Percentiles rank a stretch among this genome's conserved stretches.
Conservation (phyloP, 164 flowering plant genomes). For the Houttuynia cordata region DNA sequence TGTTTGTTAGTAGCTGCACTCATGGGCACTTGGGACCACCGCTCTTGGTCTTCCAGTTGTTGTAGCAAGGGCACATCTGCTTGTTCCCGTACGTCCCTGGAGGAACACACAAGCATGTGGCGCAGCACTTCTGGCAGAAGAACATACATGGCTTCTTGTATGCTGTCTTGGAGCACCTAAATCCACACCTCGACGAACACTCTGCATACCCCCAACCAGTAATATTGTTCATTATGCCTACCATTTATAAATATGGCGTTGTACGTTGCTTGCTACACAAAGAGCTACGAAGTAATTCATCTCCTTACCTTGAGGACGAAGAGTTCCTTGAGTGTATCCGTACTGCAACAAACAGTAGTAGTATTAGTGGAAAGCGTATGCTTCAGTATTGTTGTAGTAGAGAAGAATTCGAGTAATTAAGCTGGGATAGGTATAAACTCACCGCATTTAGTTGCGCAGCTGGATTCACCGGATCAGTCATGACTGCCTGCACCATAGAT, state of each 20-base stretch:
- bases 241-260: too few species aligned
- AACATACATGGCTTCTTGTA: conserved; percentile 47
- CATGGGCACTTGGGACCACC: conserved; percentile 36
- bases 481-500: too few species aligned
- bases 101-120: conserved; percentile 33
- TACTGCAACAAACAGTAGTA: not conserved
- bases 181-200: conserved; percentile 29
- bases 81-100: conserved; percentile 33
- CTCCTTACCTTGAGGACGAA: not conserved
- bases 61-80: conserved; percentile 39
- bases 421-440: too few species aligned
- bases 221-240: too few species aligned
- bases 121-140: conserved; percentile 37
- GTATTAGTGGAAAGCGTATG: not conserved
- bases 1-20: not conserved
- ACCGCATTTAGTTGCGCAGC: too few species aligned
- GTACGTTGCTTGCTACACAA: too few species aligned
- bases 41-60: conserved; percentile 39
- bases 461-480: too few species aligned
- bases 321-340: not conserved
- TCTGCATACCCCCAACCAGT: too few species aligned
- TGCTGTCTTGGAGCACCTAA: conserved; percentile 46
- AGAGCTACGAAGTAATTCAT: too few species aligned
- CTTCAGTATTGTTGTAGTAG: not conserved
- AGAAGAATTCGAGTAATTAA: too few species aligned